Evolutionary conservation across 352 stramenopile genomes (phyloP), one percentile per base, ranked within the genome.

Genomic region (Phytophthora sansomeana): DNA sequence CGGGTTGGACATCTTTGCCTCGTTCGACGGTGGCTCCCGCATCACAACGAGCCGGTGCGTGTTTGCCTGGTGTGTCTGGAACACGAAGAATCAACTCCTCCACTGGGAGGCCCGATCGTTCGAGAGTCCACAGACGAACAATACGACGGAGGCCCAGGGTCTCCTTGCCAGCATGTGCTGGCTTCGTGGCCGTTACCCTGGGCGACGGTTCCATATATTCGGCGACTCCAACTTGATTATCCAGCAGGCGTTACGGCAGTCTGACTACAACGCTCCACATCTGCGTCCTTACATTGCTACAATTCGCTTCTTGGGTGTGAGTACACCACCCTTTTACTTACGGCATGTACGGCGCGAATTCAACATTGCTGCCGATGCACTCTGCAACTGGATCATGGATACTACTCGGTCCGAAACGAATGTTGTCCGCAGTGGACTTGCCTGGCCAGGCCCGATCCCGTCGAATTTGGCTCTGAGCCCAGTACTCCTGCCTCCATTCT

Each of bases 371-470:
- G 17, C 42, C 5, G 49, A 67, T 26, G 50, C 50, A 7, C 42
- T 67, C 4, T 67, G 59, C 43, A 75, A 75, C 42, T 75, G 60
- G 55, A 41, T 54, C 21, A 68, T 67, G 60, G 60, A 75, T 44
- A 28, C 16, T 29, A 24, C 44, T 10, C 4, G 19, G n/a, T n/a
- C n/a, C n/a, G n/a, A n/a, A n/a, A n/a, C n/a, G n/a, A n/a, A n/a
- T n/a, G n/a, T n/a, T n/a, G n/a, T n/a, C n/a, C n/a, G n/a, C n/a
- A n/a, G n/a, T n/a, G n/a, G n/a, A n/a, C n/a, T n/a, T n/a, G n/a
- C n/a, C n/a, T n/a, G n/a, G n/a, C n/a, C n/a, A n/a, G n/a, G n/a
- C n/a, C n/a, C n/a, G n/a, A n/a, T n/a, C n/a, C n/a, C n/a, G n/a
- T n/a, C n/a, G n/a, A n/a, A n/a, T n/a, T n/a, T n/a, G n/a, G n/a